A percentile compares a stretch with the other conserved stretches of the same genome.
These are phyloP conservation scores for Arabidopsis lyrata DNA, from an alignment of 441 rosid genomes.

Conservation along the genomic window DNA sequence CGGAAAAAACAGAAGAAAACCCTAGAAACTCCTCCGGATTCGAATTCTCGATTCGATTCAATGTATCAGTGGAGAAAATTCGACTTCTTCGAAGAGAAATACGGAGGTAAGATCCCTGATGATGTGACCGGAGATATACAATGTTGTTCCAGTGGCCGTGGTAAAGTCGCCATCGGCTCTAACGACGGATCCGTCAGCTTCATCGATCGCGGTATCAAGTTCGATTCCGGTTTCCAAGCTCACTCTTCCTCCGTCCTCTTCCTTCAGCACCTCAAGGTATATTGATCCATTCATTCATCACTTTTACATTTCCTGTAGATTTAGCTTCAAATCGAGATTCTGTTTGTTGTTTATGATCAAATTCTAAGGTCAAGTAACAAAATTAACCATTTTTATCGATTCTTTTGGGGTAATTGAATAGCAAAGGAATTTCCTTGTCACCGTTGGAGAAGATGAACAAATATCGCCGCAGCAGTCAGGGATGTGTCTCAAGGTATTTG, in stretches of 20 bases:
- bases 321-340: background rate
- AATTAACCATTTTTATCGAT: background rate
- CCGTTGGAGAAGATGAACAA: constrained; percentile 91
- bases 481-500: constrained; percentile 88
- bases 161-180: constrained; percentile 89
- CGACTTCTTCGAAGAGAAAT: constrained; percentile 98
- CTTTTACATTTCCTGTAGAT: background rate
- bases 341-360: background rate
- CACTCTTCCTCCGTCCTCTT: constrained; percentile 83
- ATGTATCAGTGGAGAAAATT: constrained; percentile 99
- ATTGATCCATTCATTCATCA: background rate
- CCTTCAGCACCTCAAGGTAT: constrained; percentile 93
- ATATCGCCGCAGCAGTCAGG: constrained; percentile 80
- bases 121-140: constrained; percentile 69
- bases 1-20: background rate
- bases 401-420: constrained; percentile 35
- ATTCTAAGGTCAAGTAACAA: background rate
- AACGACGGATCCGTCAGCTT: constrained; percentile 81
- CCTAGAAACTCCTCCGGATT: constrained; percentile 13
- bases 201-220: constrained; percentile 93
- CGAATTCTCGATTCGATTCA: constrained; percentile 10
- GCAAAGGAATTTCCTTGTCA: constrained; percentile 96
- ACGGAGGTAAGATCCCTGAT: constrained; percentile 86
- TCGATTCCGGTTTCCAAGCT: constrained; percentile 85
- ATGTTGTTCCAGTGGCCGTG: constrained; percentile 96